Evolutionary conservation across 2,329 filamentous ascomycete species (phyloP).

Genomic region (Colletotrichum nymphaeae): DNA sequence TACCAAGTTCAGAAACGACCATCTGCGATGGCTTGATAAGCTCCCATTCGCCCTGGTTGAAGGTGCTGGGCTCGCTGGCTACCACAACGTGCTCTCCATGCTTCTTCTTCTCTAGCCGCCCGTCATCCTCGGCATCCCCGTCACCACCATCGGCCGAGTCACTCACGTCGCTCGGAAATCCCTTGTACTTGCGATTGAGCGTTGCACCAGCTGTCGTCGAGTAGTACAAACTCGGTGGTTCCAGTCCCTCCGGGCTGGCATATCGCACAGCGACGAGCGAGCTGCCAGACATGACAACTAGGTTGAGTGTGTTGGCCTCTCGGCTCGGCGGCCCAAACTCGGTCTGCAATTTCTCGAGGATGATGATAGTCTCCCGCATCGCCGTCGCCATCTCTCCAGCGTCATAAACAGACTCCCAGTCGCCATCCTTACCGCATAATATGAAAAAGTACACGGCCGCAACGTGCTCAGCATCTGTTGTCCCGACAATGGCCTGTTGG

Average conservation of each 20-base stretch:
- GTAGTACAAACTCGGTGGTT: slow-evolving; percentile 29
- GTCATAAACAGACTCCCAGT: slow-evolving; percentile 17
- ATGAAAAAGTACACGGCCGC: slow-evolving; percentile 26
- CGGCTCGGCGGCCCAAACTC: not conserved
- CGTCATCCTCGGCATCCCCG: not conserved
- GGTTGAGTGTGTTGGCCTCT: slow-evolving; percentile 7
- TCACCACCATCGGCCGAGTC: not conserved
- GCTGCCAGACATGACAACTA: slow-evolving; percentile 12
- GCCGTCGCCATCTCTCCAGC: slow-evolving; percentile 8
- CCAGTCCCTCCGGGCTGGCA: slow-evolving; percentile 1
- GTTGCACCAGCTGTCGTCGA: slow-evolving; percentile 14
- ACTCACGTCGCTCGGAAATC: slow-evolving; percentile 1
- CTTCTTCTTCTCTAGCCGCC: slow-evolving; percentile 6
- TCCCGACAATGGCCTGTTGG: slow-evolving; percentile 23
- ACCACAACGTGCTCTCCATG: slow-evolving; percentile 19
- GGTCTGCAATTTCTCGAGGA: slow-evolving; percentile 22
- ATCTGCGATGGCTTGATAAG: slow-evolving; percentile 23
- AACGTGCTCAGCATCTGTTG: slow-evolving; percentile 25
- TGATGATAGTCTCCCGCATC: slow-evolving; percentile 20
- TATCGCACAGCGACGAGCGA: slow-evolving; percentile 25
- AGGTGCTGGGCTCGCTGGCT: slow-evolving; percentile 27
- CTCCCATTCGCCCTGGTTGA: slow-evolving; percentile 20
- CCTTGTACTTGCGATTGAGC: slow-evolving; percentile 28
- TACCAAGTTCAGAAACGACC: slow-evolving; percentile 6
- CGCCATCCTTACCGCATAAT: slow-evolving; percentile 17